Percentiles rank a stretch among this genome's conserved stretches.
Evolutionary conservation across 176 grass and related monocot genomes (phyloP).

Genomic region (Secale cereale): DNA sequence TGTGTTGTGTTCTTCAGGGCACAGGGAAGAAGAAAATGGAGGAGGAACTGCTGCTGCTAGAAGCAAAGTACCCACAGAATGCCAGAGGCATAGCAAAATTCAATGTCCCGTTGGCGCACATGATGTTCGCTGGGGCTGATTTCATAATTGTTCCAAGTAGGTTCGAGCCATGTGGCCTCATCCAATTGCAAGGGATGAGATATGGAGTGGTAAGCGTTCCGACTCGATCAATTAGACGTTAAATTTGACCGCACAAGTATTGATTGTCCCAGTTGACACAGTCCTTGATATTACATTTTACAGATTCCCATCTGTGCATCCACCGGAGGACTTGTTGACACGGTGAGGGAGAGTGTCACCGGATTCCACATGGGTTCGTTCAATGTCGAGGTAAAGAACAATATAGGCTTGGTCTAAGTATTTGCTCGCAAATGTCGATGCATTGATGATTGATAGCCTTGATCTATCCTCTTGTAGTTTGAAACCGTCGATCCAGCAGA

Average conservation of each 20-base stretch:
- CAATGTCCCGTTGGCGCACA: constrained; percentile 58
- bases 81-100: constrained; percentile 61
- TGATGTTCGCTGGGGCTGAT: constrained; percentile 69
- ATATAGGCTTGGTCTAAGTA: not conserved
- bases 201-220: constrained; percentile 50
- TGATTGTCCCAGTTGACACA: not conserved
- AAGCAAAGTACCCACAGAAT: constrained; percentile 54
- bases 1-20: constrained; percentile 45
- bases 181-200: constrained; percentile 76
- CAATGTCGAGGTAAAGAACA: constrained; percentile 46
- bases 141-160: constrained; percentile 62
- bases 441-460: not conserved
- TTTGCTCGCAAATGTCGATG: not conserved
- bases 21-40: constrained; percentile 96
- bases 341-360: constrained; percentile 49
- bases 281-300: not conserved
- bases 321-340: constrained; percentile 67
- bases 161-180: constrained; percentile 73
- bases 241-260: not conserved
- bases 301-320: constrained; percentile 51
- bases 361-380: constrained; percentile 63
- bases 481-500: constrained; percentile 46
- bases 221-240: not conserved
- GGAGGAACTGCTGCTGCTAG: constrained; percentile 41
- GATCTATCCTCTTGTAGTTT: constrained; percentile 38